Conservation (phyloP, 345 rosid species). For the Raphanus sativus region DNA sequence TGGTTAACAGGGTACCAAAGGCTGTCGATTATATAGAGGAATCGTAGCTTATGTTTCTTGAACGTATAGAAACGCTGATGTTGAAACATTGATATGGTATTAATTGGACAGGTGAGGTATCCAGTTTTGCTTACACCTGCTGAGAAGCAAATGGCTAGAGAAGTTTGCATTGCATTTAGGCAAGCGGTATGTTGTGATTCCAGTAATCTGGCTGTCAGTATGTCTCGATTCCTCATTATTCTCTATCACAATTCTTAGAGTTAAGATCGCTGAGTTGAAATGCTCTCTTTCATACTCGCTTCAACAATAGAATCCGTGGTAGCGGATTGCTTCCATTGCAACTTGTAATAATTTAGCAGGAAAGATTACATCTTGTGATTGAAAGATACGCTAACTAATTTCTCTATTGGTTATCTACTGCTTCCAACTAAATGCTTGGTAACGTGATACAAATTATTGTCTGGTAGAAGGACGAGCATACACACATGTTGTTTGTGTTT, state of each 20-base stretch:
- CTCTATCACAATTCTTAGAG: neutral
- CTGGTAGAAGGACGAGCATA: neutral
- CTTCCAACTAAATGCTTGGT: neutral
- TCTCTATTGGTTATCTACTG: neutral
- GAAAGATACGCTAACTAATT: neutral
- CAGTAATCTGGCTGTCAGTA: neutral
- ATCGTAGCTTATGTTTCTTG: conserved; percentile 5
- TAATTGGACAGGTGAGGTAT: conserved; percentile 70
- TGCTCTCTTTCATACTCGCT: neutral
- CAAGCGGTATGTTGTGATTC: conserved; percentile 67
- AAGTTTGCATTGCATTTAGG: conserved; percentile 93
- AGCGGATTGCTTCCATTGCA: neutral
- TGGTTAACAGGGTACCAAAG: conserved; percentile 9
- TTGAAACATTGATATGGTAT: conserved; percentile 8
- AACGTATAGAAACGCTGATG: conserved; percentile 9
- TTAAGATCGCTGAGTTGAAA: neutral
- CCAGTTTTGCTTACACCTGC: conserved; percentile 87
- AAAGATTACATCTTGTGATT: neutral
- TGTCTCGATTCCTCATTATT: neutral
- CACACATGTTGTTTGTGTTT: neutral
- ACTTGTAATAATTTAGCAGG: neutral
- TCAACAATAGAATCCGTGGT: neutral
- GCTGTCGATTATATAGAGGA: conserved; percentile 10
- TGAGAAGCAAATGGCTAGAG: conserved; percentile 99
- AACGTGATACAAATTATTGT: neutral